Evolutionary conservation across 495 filamentous ascomycete genomes (phyloP), one percentile per base, ranked within the genome.

Genomic region (Aspergillus kassunensis): DNA sequence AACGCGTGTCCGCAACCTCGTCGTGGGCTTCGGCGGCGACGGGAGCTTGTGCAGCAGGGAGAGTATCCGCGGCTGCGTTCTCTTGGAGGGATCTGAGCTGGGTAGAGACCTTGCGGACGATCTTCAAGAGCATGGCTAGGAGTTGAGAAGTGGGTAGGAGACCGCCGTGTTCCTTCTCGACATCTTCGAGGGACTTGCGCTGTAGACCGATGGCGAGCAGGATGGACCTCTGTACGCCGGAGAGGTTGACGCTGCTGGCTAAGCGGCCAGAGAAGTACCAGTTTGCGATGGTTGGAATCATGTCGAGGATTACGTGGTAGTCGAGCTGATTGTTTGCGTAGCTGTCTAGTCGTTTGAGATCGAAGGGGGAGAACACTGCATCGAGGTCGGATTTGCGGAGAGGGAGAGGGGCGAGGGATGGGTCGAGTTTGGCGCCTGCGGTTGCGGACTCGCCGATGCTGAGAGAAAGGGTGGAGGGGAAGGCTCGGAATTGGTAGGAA

Each of bases 321-420:
- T 99, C 95, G 15, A 99, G 79, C 69, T 97, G 86, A 64, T 96
- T 96, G 69, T 93, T 95, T 10, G 93, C 89, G 61, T 97, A 99
- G 52, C 86, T 88, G 62, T 97, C 92, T 24, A 97, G 76, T 25
- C 95, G 84, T 71, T 96, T 96, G 53, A 96, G 80, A 63, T 99
- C 95, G 63, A 90, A 97, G 1, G 95, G 90, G 11, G 89, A 90
- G 64, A 97, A 80, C 1, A 82, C 63, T 25, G 63, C 70, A 55
- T 96, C 91, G 8, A 99, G 76, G 30, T 87, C 82, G 8, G 63
- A 44, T 64, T 95, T 96, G 1, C 70, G 81, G 15, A 96, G 73
- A 12, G 73, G 73, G 4, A 62, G 60, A 1, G 76, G 68, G 27
- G 76, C 63, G 52, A 79, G 71, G 6, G 74, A 68, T 2, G 67